Percentiles rank a stretch among this genome's conserved stretches.
phyloP scores from a whole-genome alignment of 306 rosid species.

The Vicia sativa region DNA sequence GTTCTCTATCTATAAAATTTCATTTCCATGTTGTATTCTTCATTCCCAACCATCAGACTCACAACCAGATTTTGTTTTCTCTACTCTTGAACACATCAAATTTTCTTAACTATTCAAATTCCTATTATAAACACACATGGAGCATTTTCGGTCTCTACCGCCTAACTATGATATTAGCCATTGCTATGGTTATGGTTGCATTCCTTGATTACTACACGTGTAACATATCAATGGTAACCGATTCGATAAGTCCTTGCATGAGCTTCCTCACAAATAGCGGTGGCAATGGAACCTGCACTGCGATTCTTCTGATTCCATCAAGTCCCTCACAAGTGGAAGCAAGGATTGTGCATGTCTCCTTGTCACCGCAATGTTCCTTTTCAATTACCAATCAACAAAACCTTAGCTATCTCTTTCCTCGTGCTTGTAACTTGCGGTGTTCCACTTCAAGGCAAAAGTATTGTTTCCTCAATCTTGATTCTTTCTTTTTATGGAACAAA shows the following conservation, averaged over 20 bases:
- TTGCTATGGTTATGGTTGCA: conserved; percentile 38
- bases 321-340: conserved; percentile 56
- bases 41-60: no score
- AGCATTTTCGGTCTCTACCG: conserved; percentile 22
- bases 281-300: no score
- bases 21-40: no score
- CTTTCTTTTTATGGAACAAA: not conserved
- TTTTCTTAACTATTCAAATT: no score
- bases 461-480: conserved; percentile 15
- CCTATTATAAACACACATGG: no score
- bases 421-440: conserved; percentile 83
- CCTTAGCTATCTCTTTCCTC: conserved; percentile 84
- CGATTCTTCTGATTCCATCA: conserved; percentile 68
- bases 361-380: conserved; percentile 62
- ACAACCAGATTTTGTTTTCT: no score
- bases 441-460: no score
- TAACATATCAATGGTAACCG: conserved; percentile 47
- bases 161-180: conserved; percentile 36
- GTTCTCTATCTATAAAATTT: no score
- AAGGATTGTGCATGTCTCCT: conserved; percentile 77
- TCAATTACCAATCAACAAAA: conserved; percentile 68
- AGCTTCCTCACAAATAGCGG: no score
- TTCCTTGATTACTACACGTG: conserved; percentile 65
- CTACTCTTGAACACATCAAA: no score
- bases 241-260: conserved; percentile 60